Conservation (phyloP, 176 grass and related monocot genomes). For the Oryza meyeriana region DNA sequence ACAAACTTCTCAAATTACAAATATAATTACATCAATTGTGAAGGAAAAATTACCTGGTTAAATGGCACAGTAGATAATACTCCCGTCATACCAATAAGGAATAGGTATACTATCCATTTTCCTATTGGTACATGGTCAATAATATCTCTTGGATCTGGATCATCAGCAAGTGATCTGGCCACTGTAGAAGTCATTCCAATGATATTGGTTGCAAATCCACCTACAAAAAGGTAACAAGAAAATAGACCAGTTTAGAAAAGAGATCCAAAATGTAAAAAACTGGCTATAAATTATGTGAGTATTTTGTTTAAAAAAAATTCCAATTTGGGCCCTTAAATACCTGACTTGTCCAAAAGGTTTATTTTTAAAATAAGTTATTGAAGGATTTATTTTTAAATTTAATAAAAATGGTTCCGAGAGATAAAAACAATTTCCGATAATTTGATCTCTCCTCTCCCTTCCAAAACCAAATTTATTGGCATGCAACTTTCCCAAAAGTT, state of each 20-base stretch:
- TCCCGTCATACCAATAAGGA: slow-evolving; percentile 31
- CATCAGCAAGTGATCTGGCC: slow-evolving; percentile 33
- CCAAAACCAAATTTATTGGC: not conserved
- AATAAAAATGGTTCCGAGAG: not conserved
- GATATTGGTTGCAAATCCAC: slow-evolving; percentile 50
- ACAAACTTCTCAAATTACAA: not conserved
- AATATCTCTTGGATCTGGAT: slow-evolving; percentile 37
- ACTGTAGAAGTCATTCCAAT: slow-evolving; percentile 43
- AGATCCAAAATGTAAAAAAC: not conserved
- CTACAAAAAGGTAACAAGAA: slow-evolving; percentile 14
- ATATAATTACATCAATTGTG: not conserved
- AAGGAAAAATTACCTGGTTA: slow-evolving; percentile 29
- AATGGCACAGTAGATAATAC: slow-evolving; percentile 35
- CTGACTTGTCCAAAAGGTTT: not conserved
- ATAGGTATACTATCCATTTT: slow-evolving; percentile 44
- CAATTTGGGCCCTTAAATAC: not conserved
- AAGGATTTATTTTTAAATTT: not conserved
- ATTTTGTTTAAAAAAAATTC: not conserved
- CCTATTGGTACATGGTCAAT: slow-evolving; percentile 19
- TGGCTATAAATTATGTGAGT: not conserved
- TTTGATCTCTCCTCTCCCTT: not conserved
- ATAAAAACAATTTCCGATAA: not conserved
- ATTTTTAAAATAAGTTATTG: not conserved
- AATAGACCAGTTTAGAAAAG: not conserved
- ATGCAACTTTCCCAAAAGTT: not conserved